Evolutionary conservation across 2,329 filamentous ascomycete species (phyloP).

Genomic region (Ceratocystis huliohia): DNA sequence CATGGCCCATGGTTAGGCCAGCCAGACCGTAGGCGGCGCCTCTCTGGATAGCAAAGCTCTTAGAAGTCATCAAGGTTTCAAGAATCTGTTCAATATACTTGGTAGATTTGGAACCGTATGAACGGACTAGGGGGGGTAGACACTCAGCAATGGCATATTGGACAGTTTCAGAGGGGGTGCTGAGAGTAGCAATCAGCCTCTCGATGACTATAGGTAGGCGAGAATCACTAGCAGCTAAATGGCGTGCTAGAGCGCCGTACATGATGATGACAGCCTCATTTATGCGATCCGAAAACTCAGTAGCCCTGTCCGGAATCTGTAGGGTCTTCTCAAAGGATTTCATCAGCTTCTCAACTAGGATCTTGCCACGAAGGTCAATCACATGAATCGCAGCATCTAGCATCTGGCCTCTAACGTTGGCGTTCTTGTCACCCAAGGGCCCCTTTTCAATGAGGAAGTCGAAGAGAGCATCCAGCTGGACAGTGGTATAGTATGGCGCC

Average conservation of each 20-base stretch:
- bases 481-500: slow-evolving; percentile 52
- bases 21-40: slow-evolving; percentile 91
- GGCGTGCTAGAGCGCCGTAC: slow-evolving; percentile 84
- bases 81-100: slow-evolving; percentile 72
- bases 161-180: slow-evolving; percentile 89
- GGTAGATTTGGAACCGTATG: slow-evolving; percentile 59
- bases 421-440: slow-evolving; percentile 72
- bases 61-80: slow-evolving; percentile 70
- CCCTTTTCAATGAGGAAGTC: slow-evolving; percentile 75
- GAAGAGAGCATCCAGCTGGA: slow-evolving; percentile 64
- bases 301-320: slow-evolving; percentile 72
- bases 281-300: slow-evolving; percentile 70
- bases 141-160: slow-evolving; percentile 95
- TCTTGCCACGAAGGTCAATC: slow-evolving; percentile 68
- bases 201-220: slow-evolving; percentile 83
- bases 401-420: slow-evolving; percentile 74
- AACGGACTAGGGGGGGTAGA: slow-evolving; percentile 75
- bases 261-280: slow-evolving; percentile 97
- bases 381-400: slow-evolving; percentile 74
- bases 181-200: slow-evolving; percentile 71
- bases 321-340: slow-evolving; percentile 77
- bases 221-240: slow-evolving; percentile 71
- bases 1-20: slow-evolving; percentile 78
- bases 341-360: slow-evolving; percentile 81
- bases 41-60: slow-evolving; percentile 83